These are phyloP conservation scores for Dictyostelium citrinum DNA, from an alignment of 78 protist species.

Conservation along the genomic window DNA sequence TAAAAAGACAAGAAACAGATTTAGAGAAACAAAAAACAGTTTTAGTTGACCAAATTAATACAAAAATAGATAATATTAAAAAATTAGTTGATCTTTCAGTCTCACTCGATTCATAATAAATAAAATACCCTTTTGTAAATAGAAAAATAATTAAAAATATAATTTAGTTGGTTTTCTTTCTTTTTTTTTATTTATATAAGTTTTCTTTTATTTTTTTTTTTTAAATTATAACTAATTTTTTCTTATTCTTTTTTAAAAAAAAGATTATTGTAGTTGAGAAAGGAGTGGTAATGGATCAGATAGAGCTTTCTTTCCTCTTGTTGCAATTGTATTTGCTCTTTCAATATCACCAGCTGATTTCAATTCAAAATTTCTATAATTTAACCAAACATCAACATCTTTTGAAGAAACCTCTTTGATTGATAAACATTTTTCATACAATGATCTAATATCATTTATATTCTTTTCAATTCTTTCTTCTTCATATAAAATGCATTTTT, in stretches of 20 bases:
- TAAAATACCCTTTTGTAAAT: background rate
- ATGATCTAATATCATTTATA: conserved; percentile 11
- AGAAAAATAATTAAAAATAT: background rate
- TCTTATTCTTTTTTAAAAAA: background rate
- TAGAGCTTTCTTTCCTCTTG: conserved; percentile 40
- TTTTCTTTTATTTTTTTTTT: background rate
- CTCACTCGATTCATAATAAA: background rate
- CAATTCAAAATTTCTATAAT: conserved; percentile 46
- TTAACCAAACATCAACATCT: conserved; percentile 42
- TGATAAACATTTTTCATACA: conserved; percentile 45
- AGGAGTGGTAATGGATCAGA: conserved; percentile 7
- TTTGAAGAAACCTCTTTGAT: background rate
- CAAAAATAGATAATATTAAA: background rate
- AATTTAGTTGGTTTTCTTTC: background rate
- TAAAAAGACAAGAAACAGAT: background rate
- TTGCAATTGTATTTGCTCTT: conserved; percentile 41
- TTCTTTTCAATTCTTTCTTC: conserved; percentile 10
- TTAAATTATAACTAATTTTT: too few species aligned
- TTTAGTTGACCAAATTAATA: background rate
- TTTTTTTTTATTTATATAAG: background rate
- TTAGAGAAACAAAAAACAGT: conserved; percentile 12
- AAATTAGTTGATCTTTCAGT: background rate
- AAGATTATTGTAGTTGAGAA: background rate
- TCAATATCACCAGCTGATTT: background rate
- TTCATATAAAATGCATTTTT: conserved; percentile 30